Base-by-base conservation (phyloP, 305 asterid genomes). In the Fraxinus baroniana region DNA sequence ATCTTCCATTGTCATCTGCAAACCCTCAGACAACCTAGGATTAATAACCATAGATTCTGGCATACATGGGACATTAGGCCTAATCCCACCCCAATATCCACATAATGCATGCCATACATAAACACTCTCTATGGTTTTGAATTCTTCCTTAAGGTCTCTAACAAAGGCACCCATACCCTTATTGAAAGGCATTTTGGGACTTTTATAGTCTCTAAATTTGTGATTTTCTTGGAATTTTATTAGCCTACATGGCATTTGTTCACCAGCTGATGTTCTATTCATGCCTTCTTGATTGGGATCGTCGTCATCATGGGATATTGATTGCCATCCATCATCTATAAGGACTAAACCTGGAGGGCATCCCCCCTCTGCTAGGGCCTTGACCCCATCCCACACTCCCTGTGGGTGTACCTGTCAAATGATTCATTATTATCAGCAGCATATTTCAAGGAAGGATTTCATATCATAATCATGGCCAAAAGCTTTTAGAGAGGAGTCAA, bases 291-390 rank as follows among this genome's bases (percentile, higher is more conserved):
- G 77, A 74, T 74, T 30, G 1, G 81, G 84, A 77, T 80, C 84
- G 30, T 64, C 32, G 9, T 84, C 86, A 32, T 83, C 87, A 76
- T 84, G 84, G 12, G 79, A 84, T 49, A 84, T 84, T 1, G 81
- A 80, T 70, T 84, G 87, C 84, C 87, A 77, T 22, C 84, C 87
- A 81, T 84, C 87, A 77, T 84, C 87, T 15, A 84, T 84, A 3
- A 84, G 26, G 41, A 84, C 79, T 6, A 84, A 17, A 20, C 87
- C 82, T 7, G 82, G 82, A 76, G 82, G 87, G 62, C 82, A 80
- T 9, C 12, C 84, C 79, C 87, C 84, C 5, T 84, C 84, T 37
- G 24, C 79, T 37, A 84, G 82, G 76, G 26, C 20, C 33, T 80
- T 84, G 17, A 80, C 84, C 35, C 84, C 87, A 4, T 72, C 80